These are phyloP conservation scores for Cocos nucifera DNA, from an alignment of 176 grass and related monocot genomes.

Conservation along the genomic window DNA sequence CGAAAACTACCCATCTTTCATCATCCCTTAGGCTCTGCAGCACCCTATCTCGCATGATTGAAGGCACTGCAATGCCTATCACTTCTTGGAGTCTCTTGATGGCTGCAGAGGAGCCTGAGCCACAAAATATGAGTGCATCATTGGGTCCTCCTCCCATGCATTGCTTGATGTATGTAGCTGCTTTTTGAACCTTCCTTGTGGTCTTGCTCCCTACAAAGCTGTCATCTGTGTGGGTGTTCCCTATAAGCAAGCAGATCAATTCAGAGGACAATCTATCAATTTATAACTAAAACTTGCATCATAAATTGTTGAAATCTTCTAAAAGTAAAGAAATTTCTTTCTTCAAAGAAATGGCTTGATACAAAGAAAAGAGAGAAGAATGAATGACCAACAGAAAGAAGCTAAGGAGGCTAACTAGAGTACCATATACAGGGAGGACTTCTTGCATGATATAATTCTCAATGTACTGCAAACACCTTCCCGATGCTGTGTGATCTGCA, in stretches of 20 bases:
- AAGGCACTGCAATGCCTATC: constrained; percentile 37
- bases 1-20: constrained; percentile 77
- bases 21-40: constrained; percentile 17
- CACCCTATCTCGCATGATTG: constrained; percentile 20
- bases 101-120: constrained; percentile 51
- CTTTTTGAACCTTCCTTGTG: constrained; percentile 43
- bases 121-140: constrained; percentile 64
- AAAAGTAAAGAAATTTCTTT: too few species aligned
- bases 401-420: not conserved
- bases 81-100: constrained; percentile 80
- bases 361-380: too few species aligned
- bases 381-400: too few species aligned
- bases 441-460: constrained; percentile 62
- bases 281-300: too few species aligned
- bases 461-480: constrained; percentile 49
- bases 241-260: constrained; percentile 8
- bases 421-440: constrained; percentile 80
- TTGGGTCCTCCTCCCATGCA: constrained; percentile 44
- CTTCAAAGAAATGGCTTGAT: too few species aligned
- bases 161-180: constrained; percentile 52
- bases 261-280: too few species aligned
- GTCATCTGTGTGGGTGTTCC: constrained; percentile 79
- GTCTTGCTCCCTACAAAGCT: constrained; percentile 75
- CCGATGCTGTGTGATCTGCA: constrained; percentile 75
- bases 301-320: too few species aligned